Evolutionary conservation across 2,329 filamentous ascomycete species (phyloP).

Genomic region (Cryphonectria naterciae): DNA sequence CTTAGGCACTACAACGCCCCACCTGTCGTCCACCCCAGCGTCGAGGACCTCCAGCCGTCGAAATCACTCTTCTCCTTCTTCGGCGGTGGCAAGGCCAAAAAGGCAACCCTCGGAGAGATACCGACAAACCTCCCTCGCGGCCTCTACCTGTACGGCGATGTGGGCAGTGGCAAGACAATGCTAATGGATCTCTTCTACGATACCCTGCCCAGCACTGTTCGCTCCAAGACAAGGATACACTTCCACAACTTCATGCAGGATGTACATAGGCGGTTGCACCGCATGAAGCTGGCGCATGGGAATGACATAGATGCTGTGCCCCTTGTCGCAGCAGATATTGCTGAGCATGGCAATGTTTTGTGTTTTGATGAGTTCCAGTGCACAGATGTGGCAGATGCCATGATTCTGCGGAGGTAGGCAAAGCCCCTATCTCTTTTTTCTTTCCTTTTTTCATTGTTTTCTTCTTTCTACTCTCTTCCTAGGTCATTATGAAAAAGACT

Average conservation of each 20-base stretch:
- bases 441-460: not conserved
- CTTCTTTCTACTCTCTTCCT: not conserved
- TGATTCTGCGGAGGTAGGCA: constrained; percentile 80
- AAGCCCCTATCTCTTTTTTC: not conserved
- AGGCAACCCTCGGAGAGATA: constrained; percentile 55
- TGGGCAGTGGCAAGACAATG: constrained; percentile 98
- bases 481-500: too few relatives aligned
- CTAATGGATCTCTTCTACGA: constrained; percentile 99
- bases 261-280: constrained; percentile 87
- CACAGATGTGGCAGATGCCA: constrained; percentile 96
- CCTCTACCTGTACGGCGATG: constrained; percentile 93
- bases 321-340: constrained; percentile 93
- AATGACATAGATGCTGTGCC: constrained; percentile 89
- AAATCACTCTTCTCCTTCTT: constrained; percentile 64
- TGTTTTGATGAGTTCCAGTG: constrained; percentile 99
- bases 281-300: constrained; percentile 85
- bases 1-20: constrained; percentile 75
- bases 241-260: constrained; percentile 99
- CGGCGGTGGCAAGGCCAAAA: constrained; percentile 56
- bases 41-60: constrained; percentile 68
- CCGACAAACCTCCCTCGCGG: constrained; percentile 81
- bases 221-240: constrained; percentile 87
- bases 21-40: constrained; percentile 73
- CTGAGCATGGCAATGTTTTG: constrained; percentile 79
- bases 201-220: constrained; percentile 79